phyloP scores from a whole-genome alignment of 208 protist species.

The Acanthamoeba triangularis region DNA sequence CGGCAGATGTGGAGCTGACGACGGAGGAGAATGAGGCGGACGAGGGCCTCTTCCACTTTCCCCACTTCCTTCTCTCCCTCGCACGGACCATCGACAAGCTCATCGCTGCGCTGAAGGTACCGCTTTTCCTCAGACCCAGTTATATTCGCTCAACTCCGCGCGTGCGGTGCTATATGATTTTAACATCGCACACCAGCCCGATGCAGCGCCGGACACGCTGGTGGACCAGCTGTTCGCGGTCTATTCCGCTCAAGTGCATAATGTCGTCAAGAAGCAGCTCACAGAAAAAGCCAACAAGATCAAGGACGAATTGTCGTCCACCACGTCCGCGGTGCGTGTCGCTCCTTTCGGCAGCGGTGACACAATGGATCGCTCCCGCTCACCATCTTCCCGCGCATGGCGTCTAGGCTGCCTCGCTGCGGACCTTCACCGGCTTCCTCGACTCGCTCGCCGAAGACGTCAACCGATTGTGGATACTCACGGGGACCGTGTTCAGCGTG shows the following conservation, averaged over 20 bases:
- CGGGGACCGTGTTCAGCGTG: neutral
- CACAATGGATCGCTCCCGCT: neutral
- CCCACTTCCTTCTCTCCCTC: conserved; percentile 2
- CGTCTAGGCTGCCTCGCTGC: neutral
- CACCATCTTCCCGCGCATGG: neutral
- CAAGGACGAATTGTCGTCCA: conserved; percentile 6
- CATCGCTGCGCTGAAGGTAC: neutral
- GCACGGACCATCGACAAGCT: neutral
- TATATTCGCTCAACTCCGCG: too few relatives aligned
- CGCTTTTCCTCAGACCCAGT: neutral
- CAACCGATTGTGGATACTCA: neutral
- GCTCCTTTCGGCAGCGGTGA: neutral
- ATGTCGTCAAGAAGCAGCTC: neutral
- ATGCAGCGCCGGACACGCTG: neutral
- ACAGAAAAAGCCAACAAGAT: neutral
- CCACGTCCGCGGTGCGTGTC: neutral
- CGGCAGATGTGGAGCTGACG: neutral
- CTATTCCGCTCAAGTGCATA: neutral
- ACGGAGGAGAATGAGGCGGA: neutral
- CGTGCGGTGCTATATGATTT: neutral
- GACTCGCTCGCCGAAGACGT: neutral
- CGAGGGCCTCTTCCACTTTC: conserved; percentile 39
- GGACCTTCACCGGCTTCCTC: neutral
- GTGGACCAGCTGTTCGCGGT: neutral
- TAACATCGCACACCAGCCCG: neutral